Evolutionary conservation across 2,329 filamentous ascomycete species (phyloP).

Genomic region (Cryphonectria naterciae): DNA sequence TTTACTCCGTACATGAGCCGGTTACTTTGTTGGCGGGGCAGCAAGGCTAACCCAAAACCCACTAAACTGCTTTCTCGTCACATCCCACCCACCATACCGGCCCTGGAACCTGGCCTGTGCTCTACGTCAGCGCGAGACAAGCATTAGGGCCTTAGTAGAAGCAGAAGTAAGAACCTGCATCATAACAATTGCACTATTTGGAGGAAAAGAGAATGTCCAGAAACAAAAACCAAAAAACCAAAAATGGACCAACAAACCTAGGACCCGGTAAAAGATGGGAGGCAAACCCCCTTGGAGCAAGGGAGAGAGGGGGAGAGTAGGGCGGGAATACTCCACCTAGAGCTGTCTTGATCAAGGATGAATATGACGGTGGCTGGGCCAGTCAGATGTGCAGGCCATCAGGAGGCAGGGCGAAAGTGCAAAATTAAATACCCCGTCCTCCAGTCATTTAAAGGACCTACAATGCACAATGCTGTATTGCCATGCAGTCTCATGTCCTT

Average conservation of each 20-base stretch:
- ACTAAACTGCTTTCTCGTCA: neutral
- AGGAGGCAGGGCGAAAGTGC: neutral
- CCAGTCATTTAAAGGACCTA: neutral
- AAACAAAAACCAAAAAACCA: neutral
- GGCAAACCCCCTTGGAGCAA: neutral
- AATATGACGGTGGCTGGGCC: slow-evolving; percentile 17
- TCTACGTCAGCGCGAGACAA: neutral
- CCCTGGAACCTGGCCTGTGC: slow-evolving; percentile 4
- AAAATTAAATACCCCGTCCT: neutral
- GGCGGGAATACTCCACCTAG: slow-evolving; percentile 4
- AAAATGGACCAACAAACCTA: neutral
- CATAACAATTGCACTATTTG: neutral
- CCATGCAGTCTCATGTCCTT: neutral
- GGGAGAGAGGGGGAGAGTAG: neutral
- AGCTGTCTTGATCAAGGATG: neutral
- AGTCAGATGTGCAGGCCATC: neutral
- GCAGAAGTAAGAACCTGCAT: neutral
- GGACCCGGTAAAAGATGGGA: neutral
- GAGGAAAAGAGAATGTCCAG: neutral
- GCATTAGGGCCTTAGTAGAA: neutral
- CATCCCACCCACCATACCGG: neutral
- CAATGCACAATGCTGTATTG: neutral
- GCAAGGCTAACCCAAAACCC: neutral
- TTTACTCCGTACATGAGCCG: slow-evolving; percentile 14
- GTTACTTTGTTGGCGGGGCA: slow-evolving; percentile 16